Base-by-base conservation (phyloP, 805 yeast genomes). In the Wickerhamomyces bovis region DNA sequence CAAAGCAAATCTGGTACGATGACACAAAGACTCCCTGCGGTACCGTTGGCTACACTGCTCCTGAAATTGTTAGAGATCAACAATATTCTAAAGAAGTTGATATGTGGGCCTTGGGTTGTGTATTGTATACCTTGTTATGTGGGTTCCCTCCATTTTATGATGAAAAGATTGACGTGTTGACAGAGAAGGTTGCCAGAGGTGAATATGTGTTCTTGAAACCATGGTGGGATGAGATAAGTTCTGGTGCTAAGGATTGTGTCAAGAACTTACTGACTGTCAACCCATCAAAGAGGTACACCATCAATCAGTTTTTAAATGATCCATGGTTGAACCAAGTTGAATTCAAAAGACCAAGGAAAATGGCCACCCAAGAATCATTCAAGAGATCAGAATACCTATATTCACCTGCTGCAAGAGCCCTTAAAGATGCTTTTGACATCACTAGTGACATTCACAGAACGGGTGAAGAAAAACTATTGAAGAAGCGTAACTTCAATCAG, bases 211-310 rank as follows among this genome's bases (percentile, higher is more conserved):
- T 85, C 61, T 68, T 86, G 44, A 68, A 76, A 49, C 95, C 95
- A 2, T 86, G 95, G 95, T 86, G 94, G 88, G 94, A 85, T 64
- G 95, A 86, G 61, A 83, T 86, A 31, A 74, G 83, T 43, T 65
- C 62, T 36, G 88, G 81, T 33, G 90, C 89, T 23, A 86, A 85
- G 58, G 75, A 76, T 55, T 74, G 86, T 56, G 86, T 86, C 13
- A 65, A 76, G 4, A 80, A 77, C 56, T 71, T 86, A 63, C 69
- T 86, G 52, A 81, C 83, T 23, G 84, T 83, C 15, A 80, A 86
- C 61, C 90, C 94, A 1, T 69, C 70, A 12, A 75, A 73, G 44
- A 71, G 95, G 56, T 84, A 82, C 53, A 77, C 85, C 2, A 75
- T 85, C 39, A 82, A 81, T 42, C 82, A 85, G 50, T 70, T 86